Conservation (phyloP, 306 rosid species). For the Alnus glutinosa region DNA sequence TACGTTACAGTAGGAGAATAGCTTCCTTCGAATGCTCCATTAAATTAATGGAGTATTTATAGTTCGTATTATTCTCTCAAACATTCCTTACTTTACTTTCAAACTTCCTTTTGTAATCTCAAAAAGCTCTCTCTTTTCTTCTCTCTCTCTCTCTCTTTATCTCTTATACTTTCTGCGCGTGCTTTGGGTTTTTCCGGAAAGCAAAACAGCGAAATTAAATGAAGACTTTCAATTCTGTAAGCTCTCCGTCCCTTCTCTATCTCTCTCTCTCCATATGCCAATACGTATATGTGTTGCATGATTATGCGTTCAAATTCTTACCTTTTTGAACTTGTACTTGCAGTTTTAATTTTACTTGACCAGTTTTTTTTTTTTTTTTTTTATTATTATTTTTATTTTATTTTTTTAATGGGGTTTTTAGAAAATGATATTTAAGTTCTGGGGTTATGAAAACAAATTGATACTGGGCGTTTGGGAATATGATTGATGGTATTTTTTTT, state of each 20-base stretch:
- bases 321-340: background rate
- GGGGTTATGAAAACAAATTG: background rate
- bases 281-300: background rate
- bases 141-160: background rate
- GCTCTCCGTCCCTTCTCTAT: conserved; percentile 13
- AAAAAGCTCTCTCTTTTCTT: background rate
- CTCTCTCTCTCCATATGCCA: background rate
- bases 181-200: conserved; percentile 17
- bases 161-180: conserved; percentile 12
- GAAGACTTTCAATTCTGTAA: conserved; percentile 48
- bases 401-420: background rate
- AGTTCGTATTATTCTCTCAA: background rate
- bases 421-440: background rate
- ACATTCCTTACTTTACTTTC: conserved; percentile 41
- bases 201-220: conserved; percentile 13
- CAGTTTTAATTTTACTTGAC: background rate
- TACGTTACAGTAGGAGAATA: background rate
- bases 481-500: background rate
- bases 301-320: background rate
- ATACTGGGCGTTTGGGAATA: background rate
- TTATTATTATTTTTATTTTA: no score
- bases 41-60: background rate
- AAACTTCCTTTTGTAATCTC: conserved; percentile 20
- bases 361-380: background rate
- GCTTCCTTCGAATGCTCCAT: background rate